Base-by-base conservation (phyloP, 768 basidiomycete species). In the Boletus vermiculosoides region DNA sequence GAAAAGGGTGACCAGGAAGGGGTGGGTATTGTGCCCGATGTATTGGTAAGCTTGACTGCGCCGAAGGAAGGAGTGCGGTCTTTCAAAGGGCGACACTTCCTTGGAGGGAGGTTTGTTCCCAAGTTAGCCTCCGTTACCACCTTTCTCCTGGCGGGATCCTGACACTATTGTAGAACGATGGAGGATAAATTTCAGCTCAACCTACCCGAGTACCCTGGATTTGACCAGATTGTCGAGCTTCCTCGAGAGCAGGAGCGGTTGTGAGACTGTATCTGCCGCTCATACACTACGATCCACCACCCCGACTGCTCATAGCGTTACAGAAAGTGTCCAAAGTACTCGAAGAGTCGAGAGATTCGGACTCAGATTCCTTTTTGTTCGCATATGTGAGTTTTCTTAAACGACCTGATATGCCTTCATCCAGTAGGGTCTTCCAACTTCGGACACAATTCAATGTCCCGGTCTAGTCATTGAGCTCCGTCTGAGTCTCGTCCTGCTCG, bases 91-190 rank as follows among this genome's bases (percentile, higher is more conserved):
- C 78, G 83, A 36, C 97, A 99, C 77, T 97, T 93, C 68, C 80
- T 98, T 2, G 97, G 96, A 2, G 97, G 97, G 1, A 78, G 97
- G 58, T 99, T 99, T 69, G 82, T 98, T 20, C 86, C 94, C 6
- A 88, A 80, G 94, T 95, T 63, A 63, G 87, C 0, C 49, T 52
- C 12, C 13, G n/a, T 23, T 16, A 1, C 8, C 13, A 12, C 5
- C 22, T 41, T 13, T 48, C 34, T 61, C 20, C 8, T 46, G 15
- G 25, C 10, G 2, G 31, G 12, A 56, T 46, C 36, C 51, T 60
- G 18, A 63, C 54, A 11, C 42, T 22, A 10, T 54, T 25, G 20
- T 65, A 97, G 94, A 65, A 64, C 77, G 18, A 62, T 97, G 64
- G 88, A 83, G 53, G 81, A 88, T 62, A 91, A 85, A 67, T 92